These are phyloP conservation scores for Rostrohypoxylon terebratum DNA, from an alignment of 495 filamentous ascomycete genomes.

Conservation along the genomic window DNA sequence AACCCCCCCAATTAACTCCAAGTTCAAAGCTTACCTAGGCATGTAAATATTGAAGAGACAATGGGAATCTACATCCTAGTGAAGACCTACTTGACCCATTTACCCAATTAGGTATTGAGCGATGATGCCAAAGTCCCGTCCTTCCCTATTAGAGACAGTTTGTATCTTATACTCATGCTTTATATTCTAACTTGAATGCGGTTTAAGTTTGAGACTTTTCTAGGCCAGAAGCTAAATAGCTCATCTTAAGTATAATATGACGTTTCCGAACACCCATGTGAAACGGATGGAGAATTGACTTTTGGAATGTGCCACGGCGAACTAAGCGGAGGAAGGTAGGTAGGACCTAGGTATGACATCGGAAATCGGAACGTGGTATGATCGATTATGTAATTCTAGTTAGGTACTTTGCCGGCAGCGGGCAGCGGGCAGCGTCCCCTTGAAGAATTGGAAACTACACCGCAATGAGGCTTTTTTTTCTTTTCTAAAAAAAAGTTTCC, in stretches of 20 bases:
- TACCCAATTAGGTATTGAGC: neutral
- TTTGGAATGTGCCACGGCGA: neutral
- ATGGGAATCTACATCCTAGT: neutral
- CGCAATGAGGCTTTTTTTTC: conserved; percentile 8
- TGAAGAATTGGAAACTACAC: neutral
- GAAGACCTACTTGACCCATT: neutral
- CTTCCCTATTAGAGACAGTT: neutral
- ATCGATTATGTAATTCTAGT: conserved; percentile 20
- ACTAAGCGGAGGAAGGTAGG: neutral
- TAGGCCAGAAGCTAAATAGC: neutral
- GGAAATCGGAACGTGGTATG: conserved; percentile 13
- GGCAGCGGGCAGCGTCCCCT: neutral
- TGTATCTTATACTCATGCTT: neutral
- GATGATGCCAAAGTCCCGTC: neutral
- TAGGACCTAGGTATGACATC: no score
- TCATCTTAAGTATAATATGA: neutral
- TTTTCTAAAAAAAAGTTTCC: conserved; percentile 2
- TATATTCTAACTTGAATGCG: neutral
- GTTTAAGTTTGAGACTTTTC: neutral
- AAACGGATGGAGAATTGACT: neutral
- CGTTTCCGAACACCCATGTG: neutral
- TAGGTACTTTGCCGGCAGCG: neutral
- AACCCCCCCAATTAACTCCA: neutral
- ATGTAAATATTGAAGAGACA: no score
- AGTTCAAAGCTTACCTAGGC: no score